Evolutionary conservation across 2,329 filamentous ascomycete genomes (phyloP).

Genomic region (Aspergillus sp.): DNA sequence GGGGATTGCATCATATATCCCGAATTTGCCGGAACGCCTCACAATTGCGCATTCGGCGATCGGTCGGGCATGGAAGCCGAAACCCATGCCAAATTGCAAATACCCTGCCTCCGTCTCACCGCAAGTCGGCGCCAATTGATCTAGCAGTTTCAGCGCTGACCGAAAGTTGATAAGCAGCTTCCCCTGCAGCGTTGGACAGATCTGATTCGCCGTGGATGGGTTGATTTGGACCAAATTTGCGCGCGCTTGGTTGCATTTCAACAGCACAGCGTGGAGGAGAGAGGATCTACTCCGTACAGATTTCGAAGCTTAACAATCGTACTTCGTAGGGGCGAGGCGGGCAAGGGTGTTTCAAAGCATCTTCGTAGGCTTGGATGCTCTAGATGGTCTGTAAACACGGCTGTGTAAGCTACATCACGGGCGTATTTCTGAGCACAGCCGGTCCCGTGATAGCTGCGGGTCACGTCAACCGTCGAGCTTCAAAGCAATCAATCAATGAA

Average conservation of each 20-base stretch:
- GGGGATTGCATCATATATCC: neutral
- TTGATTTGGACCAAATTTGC: conserved; percentile 10
- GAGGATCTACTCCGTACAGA: neutral
- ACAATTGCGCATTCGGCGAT: neutral
- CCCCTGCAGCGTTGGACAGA: neutral
- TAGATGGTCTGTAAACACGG: neutral
- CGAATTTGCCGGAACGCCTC: neutral
- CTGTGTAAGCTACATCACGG: neutral
- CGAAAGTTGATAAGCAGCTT: neutral
- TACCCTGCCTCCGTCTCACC: neutral
- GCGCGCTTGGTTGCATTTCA: neutral
- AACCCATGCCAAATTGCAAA: neutral
- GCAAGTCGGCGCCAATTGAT: neutral
- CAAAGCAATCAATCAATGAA: neutral
- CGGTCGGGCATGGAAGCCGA: neutral
- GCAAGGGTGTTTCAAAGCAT: neutral
- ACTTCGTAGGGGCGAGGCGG: neutral
- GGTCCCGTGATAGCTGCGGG: neutral
- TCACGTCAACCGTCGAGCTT: neutral
- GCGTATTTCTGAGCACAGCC: neutral
- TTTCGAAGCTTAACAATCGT: neutral
- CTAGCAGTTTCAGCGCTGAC: neutral
- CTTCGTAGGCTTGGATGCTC: neutral
- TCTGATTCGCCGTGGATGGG: conserved; percentile 7
- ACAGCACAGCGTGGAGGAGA: neutral